phyloP scores from a whole-genome alignment of 768 basidiomycete genomes.

The Tricholoma matsutake region DNA sequence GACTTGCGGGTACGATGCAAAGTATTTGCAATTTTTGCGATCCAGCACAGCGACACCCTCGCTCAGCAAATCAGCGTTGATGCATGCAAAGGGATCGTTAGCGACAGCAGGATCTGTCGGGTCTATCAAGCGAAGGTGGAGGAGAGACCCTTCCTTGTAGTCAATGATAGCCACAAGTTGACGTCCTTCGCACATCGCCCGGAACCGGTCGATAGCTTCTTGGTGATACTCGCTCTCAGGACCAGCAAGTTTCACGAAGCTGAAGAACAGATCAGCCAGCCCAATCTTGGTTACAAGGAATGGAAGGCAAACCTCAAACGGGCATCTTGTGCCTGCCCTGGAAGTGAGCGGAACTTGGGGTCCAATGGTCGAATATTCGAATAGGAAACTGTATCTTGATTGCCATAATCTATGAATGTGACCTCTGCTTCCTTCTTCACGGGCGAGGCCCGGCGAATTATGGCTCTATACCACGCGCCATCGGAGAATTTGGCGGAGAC shows the following conservation, averaged over 20 bases:
- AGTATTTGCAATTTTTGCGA: conserved; percentile 71
- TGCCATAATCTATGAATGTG: conserved; percentile 93
- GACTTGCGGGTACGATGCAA: conserved; percentile 66
- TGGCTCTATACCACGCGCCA: conserved; percentile 94
- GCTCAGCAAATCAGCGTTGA: conserved; percentile 87
- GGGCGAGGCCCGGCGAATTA: conserved; percentile 81
- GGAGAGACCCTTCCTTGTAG: conserved; percentile 67
- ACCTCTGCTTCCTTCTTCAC: conserved; percentile 93
- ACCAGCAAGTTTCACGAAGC: conserved; percentile 83
- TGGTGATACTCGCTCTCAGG: conserved; percentile 81
- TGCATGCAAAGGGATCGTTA: conserved; percentile 67
- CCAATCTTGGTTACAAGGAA: background rate
- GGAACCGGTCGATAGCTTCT: conserved; percentile 87
- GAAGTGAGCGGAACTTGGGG: conserved; percentile 81
- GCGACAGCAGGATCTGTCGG: conserved; percentile 68
- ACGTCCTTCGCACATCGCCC: conserved; percentile 82
- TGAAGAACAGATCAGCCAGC: conserved; percentile 24
- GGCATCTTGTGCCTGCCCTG: conserved; percentile 94
- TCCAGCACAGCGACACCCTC: conserved; percentile 87
- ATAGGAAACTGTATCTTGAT: conserved; percentile 86
- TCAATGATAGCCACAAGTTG: conserved; percentile 97
- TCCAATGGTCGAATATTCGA: conserved; percentile 87
- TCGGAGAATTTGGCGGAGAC: conserved; percentile 95
- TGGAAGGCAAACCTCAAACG: conserved; percentile 62
- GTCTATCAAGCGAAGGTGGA: conserved; percentile 93